Conservation (phyloP, 768 basidiomycete genomes). For the Serpula lacrymans region DNA sequence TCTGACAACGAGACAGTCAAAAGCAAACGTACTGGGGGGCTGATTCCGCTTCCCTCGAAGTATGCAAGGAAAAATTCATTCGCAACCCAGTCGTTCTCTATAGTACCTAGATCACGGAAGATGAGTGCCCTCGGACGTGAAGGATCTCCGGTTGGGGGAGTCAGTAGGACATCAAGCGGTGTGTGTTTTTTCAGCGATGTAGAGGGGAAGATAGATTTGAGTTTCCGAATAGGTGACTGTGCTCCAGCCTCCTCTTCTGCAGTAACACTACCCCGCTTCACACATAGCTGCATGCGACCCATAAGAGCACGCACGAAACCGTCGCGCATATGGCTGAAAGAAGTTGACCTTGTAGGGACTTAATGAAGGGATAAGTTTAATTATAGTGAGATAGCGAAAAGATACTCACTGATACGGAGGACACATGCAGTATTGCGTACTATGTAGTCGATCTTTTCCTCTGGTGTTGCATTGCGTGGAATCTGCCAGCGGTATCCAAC, state of each 20-base stretch:
- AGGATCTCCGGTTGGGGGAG: slow-evolving; percentile 45
- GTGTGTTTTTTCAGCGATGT: slow-evolving; percentile 62
- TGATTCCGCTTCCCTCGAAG: slow-evolving; percentile 67
- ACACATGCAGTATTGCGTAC: slow-evolving; percentile 66
- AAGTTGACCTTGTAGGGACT: slow-evolving; percentile 83
- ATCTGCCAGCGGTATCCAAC: too few species aligned
- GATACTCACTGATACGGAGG: slow-evolving; percentile 62
- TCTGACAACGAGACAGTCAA: slow-evolving; percentile 1
- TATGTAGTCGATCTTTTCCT: slow-evolving; percentile 70
- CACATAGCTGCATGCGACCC: slow-evolving; percentile 50
- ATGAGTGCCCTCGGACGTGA: slow-evolving; percentile 52
- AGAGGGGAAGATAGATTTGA: slow-evolving; percentile 76
- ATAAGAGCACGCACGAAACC: slow-evolving; percentile 77
- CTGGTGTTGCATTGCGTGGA: slow-evolving; percentile 48
- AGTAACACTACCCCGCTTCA: slow-evolving; percentile 50
- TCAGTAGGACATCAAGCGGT: slow-evolving; percentile 66
- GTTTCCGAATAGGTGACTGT: slow-evolving; percentile 62
- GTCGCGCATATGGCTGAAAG: slow-evolving; percentile 77
- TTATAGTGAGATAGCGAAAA: neutral
- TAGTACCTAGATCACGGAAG: slow-evolving; percentile 67
- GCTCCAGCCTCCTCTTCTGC: slow-evolving; percentile 55
- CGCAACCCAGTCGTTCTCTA: slow-evolving; percentile 74
- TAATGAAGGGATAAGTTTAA: slow-evolving; percentile 3
- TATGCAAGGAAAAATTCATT: slow-evolving; percentile 72
- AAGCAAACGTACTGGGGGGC: slow-evolving; percentile 56